A percentile compares a stretch with the other conserved stretches of the same genome.
These are phyloP conservation scores for Fusarium pininemorale DNA, from an alignment of 2,329 filamentous ascomycete genomes.

Conservation along the genomic window DNA sequence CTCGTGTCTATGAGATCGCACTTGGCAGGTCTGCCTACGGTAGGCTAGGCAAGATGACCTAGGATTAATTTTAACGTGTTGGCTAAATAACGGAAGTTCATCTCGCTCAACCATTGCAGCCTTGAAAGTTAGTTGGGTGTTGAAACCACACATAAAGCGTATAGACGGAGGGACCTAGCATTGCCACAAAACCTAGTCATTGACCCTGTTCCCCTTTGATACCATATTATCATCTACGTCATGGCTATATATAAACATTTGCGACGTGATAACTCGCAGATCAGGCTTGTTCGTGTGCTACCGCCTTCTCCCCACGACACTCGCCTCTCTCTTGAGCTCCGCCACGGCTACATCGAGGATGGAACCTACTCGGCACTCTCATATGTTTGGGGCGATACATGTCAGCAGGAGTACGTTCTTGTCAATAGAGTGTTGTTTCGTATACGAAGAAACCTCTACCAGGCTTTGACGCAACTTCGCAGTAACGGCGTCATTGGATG, in stretches of 20 bases:
- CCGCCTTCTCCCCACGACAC: rapidly evolving
- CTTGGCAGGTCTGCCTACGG: background rate
- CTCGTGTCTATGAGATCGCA: background rate
- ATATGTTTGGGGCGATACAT: background rate
- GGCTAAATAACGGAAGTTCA: background rate
- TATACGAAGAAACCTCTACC: background rate
- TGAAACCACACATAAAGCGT: background rate
- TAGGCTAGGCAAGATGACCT: background rate
- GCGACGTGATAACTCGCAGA: background rate
- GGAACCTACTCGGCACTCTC: background rate
- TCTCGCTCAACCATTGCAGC: background rate
- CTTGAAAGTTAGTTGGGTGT: background rate
- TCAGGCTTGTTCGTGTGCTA: background rate
- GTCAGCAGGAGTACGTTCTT: background rate
- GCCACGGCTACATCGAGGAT: background rate
- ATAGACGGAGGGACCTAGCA: background rate
- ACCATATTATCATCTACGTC: rapidly evolving
- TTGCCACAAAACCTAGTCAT: too few relatives aligned
- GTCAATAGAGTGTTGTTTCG: background rate
- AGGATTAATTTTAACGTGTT: rapidly evolving
- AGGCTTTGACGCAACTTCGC: background rate
- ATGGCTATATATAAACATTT: background rate
- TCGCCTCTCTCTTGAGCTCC: background rate
- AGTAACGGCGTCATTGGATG: background rate
- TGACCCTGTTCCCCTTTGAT: background rate